These are phyloP conservation scores for Chrysanthemum seticuspe DNA, from an alignment of 129 eudicot genomes.

Conservation along the genomic window DNA sequence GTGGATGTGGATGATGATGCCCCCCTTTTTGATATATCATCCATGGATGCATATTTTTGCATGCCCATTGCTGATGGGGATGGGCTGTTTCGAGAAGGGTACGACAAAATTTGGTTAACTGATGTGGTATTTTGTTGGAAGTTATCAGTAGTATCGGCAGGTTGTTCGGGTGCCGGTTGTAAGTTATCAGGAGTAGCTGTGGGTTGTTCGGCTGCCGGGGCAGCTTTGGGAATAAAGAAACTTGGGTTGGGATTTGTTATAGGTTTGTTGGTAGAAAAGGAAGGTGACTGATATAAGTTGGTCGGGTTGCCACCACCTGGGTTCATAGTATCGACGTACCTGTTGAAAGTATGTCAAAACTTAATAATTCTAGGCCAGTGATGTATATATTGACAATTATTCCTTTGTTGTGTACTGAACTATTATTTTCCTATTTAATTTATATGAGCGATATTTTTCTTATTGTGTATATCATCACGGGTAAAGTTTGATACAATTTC, in stretches of 20 bases:
- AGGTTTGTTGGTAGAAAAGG: conserved; percentile 54
- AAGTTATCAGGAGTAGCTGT: conserved; percentile 16
- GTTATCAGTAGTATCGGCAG: conserved; percentile 16
- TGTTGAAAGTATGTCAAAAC: conserved; percentile 29
- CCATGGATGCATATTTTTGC: conserved; percentile 69
- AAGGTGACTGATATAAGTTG: conserved; percentile 74
- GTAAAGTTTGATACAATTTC: no score
- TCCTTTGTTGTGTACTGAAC: no score
- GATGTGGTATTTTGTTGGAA: conserved; percentile 33
- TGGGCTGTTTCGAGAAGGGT: conserved; percentile 38
- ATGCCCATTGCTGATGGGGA: conserved; percentile 28
- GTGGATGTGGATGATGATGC: conserved; percentile 28
- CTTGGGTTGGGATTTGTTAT: conserved; percentile 36
- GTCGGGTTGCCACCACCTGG: conserved; percentile 66
- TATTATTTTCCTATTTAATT: no score
- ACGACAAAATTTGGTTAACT: conserved; percentile 31
- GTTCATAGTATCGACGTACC: conserved; percentile 97
- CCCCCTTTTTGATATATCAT: conserved; percentile 50
- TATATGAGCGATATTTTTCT: no score
- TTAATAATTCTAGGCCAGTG: neutral
- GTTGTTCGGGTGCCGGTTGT: conserved; percentile 28
- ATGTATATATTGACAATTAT: no score
- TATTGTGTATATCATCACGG: no score
- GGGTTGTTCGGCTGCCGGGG: conserved; percentile 35
- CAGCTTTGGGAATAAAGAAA: conserved; percentile 79